These are phyloP conservation scores for Talaromyces pinophilus DNA, from an alignment of 2,329 filamentous ascomycete species.

Conservation along the genomic window DNA sequence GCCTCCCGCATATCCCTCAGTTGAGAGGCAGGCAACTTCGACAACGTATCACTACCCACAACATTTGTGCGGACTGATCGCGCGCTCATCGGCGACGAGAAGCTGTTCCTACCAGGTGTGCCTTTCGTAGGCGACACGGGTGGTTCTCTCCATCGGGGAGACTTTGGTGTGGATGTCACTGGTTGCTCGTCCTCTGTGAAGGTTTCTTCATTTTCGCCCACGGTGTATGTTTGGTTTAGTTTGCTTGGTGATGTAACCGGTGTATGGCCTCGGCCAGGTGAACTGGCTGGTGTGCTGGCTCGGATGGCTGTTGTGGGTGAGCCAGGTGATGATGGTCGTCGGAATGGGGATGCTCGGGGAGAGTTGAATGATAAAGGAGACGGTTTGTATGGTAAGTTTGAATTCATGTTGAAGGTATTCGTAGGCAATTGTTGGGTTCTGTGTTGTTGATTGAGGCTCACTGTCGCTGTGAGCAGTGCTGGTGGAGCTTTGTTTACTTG, in stretches of 20 bases:
- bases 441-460: not conserved
- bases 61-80: conserved; percentile 30
- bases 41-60: conserved; percentile 39
- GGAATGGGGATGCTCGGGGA: conserved; percentile 68
- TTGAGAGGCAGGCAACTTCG: conserved; percentile 71
- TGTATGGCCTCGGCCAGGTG: conserved; percentile 44
- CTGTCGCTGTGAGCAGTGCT: not conserved
- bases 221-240: conserved; percentile 49
- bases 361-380: conserved; percentile 72
- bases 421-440: not conserved
- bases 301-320: conserved; percentile 60
- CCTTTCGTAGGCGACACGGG: conserved; percentile 45
- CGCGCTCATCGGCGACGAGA: conserved; percentile 33
- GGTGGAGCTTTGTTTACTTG: conserved; percentile 5
- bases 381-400: conserved; percentile 63
- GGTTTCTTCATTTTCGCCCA: conserved; percentile 44
- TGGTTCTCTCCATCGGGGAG: conserved; percentile 41
- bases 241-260: conserved; percentile 51
- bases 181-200: conserved; percentile 32
- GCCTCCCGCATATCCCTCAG: conserved; percentile 86
- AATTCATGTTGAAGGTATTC: conserved; percentile 36
- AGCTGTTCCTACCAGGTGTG: conserved; percentile 28
- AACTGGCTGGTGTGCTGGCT: conserved; percentile 52
- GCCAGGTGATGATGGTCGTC: conserved; percentile 64
- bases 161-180: conserved; percentile 28